Conservation (phyloP, 805 yeast genomes). For the Myxozyma monticola region DNA sequence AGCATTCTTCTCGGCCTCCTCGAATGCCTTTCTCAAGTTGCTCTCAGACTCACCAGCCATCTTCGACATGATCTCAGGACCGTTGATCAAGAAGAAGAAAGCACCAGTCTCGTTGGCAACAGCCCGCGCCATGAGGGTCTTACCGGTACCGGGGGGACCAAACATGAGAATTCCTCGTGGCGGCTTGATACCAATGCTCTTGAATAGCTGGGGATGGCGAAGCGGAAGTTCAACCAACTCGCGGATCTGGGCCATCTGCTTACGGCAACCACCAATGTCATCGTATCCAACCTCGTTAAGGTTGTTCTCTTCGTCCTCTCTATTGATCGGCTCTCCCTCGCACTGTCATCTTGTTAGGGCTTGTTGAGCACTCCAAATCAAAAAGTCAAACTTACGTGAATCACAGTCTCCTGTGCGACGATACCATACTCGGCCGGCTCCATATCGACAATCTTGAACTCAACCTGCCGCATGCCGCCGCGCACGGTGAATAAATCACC, state of each 20-base stretch:
- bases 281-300: constrained; percentile 97
- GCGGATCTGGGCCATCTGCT: constrained; percentile 99
- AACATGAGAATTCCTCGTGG: constrained; percentile 97
- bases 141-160: constrained; percentile 99
- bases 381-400: constrained; percentile 50
- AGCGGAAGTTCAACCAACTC: constrained; percentile 97
- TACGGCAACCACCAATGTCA: constrained; percentile 98
- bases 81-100: constrained; percentile 94
- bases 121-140: constrained; percentile 99
- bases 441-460: constrained; percentile 96
- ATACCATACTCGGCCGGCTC: constrained; percentile 97
- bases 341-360: constrained; percentile 43
- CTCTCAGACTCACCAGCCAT: constrained; percentile 99
- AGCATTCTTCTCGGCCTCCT: constrained; percentile 98
- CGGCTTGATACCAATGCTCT: constrained; percentile 97
- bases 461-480: constrained; percentile 99
- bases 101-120: constrained; percentile 99
- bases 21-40: constrained; percentile 95
- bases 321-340: constrained; percentile 97
- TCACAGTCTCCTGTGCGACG: constrained; percentile 96
- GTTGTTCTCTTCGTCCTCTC: constrained; percentile 97
- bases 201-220: constrained; percentile 97
- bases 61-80: constrained; percentile 99
- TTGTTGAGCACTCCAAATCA: background rate
- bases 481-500: constrained; percentile 95